Conservation (phyloP, 2,329 filamentous ascomycete species). For the Fusarium avenaceum region DNA sequence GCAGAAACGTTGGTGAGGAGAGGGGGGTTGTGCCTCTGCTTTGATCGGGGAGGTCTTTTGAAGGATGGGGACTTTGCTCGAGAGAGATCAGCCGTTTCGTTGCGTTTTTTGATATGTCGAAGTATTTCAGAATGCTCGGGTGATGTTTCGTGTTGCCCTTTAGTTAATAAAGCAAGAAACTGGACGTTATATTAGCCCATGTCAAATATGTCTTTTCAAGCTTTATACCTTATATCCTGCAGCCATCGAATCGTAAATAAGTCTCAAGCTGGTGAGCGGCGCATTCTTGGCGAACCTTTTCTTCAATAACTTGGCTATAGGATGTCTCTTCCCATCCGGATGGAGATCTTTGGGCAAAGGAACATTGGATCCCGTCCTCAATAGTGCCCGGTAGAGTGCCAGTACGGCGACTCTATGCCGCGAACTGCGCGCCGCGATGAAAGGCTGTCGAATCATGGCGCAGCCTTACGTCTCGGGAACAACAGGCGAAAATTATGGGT, state of each 20-base stretch:
- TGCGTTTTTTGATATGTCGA: constrained; percentile 55
- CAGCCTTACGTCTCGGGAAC: neutral
- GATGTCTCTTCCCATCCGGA: constrained; percentile 52
- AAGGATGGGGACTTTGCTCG: constrained; percentile 27
- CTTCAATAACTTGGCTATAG: constrained; percentile 70
- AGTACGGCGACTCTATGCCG: constrained; percentile 71
- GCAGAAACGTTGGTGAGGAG: constrained; percentile 53
- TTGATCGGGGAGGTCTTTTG: constrained; percentile 24
- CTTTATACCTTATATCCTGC: constrained; percentile 74
- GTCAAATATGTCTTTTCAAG: neutral
- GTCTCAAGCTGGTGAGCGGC: constrained; percentile 68
- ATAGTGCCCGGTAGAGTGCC: constrained; percentile 79
- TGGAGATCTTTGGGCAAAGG: constrained; percentile 63
- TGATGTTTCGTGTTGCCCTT: constrained; percentile 55
- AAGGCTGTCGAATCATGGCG: constrained; percentile 51
- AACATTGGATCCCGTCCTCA: constrained; percentile 68
- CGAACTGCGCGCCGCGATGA: constrained; percentile 64
- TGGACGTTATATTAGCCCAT: constrained; percentile 37
- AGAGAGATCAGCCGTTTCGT: constrained; percentile 39
- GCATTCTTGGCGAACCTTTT: constrained; percentile 73
- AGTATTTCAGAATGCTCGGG: constrained; percentile 60
- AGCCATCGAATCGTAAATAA: constrained; percentile 72
- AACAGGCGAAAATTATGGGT: constrained; percentile 1
- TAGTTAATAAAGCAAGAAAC: constrained; percentile 59
- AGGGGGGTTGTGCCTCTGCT: constrained; percentile 39